Percentiles rank a stretch among this genome's conserved stretches.
phyloP scores from a whole-genome alignment of 208 protist species.

The Balamuthia mandrillaris region DNA sequence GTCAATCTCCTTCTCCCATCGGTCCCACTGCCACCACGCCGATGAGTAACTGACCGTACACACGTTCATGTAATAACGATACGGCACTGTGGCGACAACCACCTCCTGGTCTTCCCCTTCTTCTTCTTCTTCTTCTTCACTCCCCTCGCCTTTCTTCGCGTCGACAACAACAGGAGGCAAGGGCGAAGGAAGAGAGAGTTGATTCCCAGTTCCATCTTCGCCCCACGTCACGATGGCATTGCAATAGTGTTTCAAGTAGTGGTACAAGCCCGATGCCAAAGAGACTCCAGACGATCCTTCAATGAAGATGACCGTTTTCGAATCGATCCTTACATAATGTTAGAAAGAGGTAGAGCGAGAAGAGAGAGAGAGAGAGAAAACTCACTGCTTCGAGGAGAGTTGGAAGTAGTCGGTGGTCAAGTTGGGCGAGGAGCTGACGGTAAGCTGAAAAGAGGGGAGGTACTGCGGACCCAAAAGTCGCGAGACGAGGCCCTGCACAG shows the following conservation, averaged over 20 bases:
- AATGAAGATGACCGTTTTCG: neutral
- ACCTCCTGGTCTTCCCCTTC: neutral
- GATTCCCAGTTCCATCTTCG: neutral
- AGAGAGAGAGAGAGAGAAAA: neutral
- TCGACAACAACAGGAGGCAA: neutral
- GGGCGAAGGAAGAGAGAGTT: neutral
- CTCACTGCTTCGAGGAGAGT: neutral
- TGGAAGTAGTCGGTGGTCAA: neutral
- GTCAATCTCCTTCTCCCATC: constrained; percentile 22
- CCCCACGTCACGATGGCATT: neutral
- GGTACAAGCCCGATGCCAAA: neutral
- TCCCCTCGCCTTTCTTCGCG: neutral
- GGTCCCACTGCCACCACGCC: neutral
- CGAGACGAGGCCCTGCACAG: constrained; percentile 4
- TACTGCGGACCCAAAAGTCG: neutral
- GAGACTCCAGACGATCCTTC: neutral
- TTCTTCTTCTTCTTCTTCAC: neutral
- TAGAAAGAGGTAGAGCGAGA: neutral
- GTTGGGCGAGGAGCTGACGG: neutral
- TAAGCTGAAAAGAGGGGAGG: neutral
- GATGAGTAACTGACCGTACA: neutral
- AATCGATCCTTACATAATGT: neutral
- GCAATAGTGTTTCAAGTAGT: neutral
- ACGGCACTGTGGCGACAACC: neutral
- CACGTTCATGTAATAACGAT: constrained; percentile 12